These are phyloP conservation scores for Trapa incisa DNA, from an alignment of 345 rosid species.

Conservation along the genomic window DNA sequence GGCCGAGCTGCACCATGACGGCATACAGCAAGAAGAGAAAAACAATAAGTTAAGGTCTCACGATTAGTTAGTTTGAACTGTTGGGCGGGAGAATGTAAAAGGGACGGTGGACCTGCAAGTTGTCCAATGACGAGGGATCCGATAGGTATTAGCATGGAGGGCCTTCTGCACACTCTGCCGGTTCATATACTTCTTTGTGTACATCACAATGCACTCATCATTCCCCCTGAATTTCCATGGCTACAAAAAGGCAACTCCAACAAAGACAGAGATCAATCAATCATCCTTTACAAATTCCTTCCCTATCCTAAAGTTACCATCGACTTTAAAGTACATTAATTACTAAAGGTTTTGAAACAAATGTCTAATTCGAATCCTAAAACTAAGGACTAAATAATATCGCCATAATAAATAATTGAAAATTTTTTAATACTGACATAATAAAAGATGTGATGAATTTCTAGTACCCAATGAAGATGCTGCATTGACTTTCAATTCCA, in stretches of 20 bases:
- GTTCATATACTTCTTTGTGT: conserved; percentile 51
- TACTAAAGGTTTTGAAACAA: no score
- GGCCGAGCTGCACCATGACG: conserved; percentile 16
- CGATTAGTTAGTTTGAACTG: not conserved
- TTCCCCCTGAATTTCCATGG: conserved; percentile 66
- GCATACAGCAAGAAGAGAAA: no score
- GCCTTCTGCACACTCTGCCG: conserved; percentile 50
- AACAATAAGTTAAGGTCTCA: not conserved
- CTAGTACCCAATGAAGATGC: no score
- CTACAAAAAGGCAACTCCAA: conserved; percentile 13
- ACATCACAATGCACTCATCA: conserved; percentile 46
- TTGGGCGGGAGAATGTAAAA: not conserved
- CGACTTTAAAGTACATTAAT: no score
- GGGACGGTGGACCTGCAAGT: conserved; percentile 38
- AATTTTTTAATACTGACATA: no score
- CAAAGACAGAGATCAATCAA: not conserved
- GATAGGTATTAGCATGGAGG: conserved; percentile 46
- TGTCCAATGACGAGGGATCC: conserved; percentile 28
- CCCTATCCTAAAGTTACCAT: no score
- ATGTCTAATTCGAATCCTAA: no score
- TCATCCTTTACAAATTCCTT: no score
- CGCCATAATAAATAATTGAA: no score
- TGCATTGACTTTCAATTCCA: no score
- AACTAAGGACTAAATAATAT: no score
- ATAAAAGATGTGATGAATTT: no score